Base-by-base conservation (phyloP, 805 yeast species). In the Candida corydali region DNA sequence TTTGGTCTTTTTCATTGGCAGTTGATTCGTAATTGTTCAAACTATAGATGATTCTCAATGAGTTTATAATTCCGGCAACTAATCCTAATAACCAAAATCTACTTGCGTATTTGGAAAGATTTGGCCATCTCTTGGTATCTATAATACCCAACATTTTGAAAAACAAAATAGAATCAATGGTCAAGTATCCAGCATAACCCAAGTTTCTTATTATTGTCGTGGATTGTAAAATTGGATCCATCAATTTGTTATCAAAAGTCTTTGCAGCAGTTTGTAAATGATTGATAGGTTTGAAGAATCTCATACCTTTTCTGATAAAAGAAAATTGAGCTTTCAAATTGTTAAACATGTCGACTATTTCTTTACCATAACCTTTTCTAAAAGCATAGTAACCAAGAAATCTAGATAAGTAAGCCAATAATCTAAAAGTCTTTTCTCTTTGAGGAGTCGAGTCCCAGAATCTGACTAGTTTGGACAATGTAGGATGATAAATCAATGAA, bases 51-150 rank as follows among this genome's bases (percentile, higher is more conserved):
- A 33, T 43, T 25, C 44, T 36, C 29, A 73, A 49, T 39, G 84
- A 78, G 50, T 79, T 73, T 26, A 73, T 59, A 19, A 86, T 51
- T 23, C 86, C 85, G 29, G 82, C 76, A 28, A 75, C 48, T 43
- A 89, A 66, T 5, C 85, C 88, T 30, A 78, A 47, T 34, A 84
- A 70, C 97, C 97, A 91, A 67, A 78, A 80, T 61, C 79, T 73
- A 44, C 78, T 75, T 30, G 83, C 75, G 60, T 73, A 70, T 34
- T 72, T 73, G 36, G 83, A 76, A 29, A 75, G 69, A 37, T 63
- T 69, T 23, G 70, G 57, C 41, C 63, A 69, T n/a, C 65, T 69
- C 47, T 69, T 63, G 29, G 57, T 54, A 34, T 73, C 71, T n/a
- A 75, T 54, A 6, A 83, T 55, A 0, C 83, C 80, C 51, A 80